Evolutionary conservation across 805 yeast genomes (phyloP), one percentile per base, ranked within the genome.

Genomic region (Maudiozyma saulgeensis): DNA sequence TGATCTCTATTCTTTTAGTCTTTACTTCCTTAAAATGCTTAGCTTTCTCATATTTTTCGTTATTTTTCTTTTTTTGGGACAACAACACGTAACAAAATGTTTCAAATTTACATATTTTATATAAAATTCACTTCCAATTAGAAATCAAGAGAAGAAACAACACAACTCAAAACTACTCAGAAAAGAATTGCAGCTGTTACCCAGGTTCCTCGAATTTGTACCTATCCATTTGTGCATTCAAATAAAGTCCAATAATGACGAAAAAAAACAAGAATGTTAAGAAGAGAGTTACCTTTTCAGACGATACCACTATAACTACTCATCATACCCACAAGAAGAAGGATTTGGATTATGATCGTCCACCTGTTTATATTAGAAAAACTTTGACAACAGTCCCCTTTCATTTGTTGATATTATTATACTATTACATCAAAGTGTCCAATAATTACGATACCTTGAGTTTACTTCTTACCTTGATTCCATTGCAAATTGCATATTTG

Each of bases 401-500:
- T 48, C 71, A 67, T 52, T 40, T 67, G 37, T 11, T 69, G 1
- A 49, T 63, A 2, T 63, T 74, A 46, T 42, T 64, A 6, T 62
- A 66, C 38, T 72, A 66, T 45, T 60, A 61, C 28, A 54, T 73
- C 12, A 56, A 56, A 38, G 3, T 57, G 5, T 58, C 63, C 1
- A 58, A 68, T 4, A 47, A 51, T 7, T 64, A 63, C 42, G 62
- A 68, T 26, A 44, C 55, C 3, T 41, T 50, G 1, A 65, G 59
- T 1, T 50, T 72, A 41, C 50, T 64, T 16, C 50, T 51, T 13
- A 54, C 66, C 3, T 55, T 70, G 31, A 53, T 63, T 16, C 66
- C 70, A 2, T 32, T 61, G 18, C 77, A 73, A 49, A 47, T 66
- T n/a, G 48, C 59, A 2, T 72, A 70, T 48, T 60, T 71, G 32